A percentile compares a stretch with the other conserved stretches of the same genome.
Conservation (phyloP, 164 flowering plant species). For the Cinnamomum micranthum region DNA sequence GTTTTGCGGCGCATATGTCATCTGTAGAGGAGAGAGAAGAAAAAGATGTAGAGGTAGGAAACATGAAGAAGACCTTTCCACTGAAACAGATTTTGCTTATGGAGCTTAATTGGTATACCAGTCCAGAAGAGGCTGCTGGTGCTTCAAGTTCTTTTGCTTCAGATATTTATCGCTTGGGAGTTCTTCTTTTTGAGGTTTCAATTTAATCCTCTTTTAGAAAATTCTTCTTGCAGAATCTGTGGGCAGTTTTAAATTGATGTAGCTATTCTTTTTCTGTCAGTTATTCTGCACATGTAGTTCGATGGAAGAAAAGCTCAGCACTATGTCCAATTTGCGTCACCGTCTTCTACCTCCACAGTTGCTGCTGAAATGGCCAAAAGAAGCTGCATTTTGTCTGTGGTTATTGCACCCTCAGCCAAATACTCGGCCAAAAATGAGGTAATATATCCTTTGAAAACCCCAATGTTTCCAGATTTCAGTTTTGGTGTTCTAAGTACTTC, state of each 20-base stretch:
- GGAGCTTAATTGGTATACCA: conserved; percentile 87
- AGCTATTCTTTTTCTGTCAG: conserved; percentile 35
- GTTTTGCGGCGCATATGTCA: conserved; percentile 11
- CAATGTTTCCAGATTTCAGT: no score
- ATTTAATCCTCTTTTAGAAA: not conserved
- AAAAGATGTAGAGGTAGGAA: conserved; percentile 31
- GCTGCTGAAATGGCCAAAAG: conserved; percentile 87
- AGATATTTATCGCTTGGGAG: conserved; percentile 81
- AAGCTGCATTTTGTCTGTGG: conserved; percentile 97
- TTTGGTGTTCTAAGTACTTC: no score
- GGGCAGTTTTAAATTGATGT: conserved; percentile 3
- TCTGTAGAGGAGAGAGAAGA: conserved; percentile 26
- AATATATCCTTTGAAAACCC: not conserved
- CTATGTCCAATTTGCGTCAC: conserved; percentile 86
- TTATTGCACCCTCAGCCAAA: conserved; percentile 85
- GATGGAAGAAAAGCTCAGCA: conserved; percentile 73
- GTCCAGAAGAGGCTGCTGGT: conserved; percentile 85
- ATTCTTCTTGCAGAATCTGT: not conserved
- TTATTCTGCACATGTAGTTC: conserved; percentile 73
- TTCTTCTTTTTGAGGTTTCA: conserved; percentile 90
- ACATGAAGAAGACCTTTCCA: conserved; percentile 50
- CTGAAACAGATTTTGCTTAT: conserved; percentile 65
- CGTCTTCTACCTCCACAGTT: conserved; percentile 92
- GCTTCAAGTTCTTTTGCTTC: conserved; percentile 68
- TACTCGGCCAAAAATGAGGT: conserved; percentile 82